Evolutionary conservation across 805 yeast species (phyloP), one percentile per base, ranked within the genome.

Genomic region (Metschnikowia drakensbergensis): DNA sequence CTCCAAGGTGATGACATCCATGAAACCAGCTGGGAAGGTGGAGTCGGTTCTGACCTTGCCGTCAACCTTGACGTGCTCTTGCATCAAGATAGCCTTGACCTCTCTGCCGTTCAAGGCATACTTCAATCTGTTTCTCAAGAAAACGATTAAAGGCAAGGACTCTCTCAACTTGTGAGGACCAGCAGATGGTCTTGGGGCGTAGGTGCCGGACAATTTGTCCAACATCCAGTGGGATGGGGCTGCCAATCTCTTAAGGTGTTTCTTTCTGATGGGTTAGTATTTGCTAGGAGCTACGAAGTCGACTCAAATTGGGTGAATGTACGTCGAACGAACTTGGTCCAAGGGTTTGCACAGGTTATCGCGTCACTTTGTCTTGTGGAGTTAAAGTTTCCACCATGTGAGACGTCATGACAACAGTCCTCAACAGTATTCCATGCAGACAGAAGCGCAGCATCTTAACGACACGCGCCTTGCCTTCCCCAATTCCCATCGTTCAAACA

Each of bases 151-250:
- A 74, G 98, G 98, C 72, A 91, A 86, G 58, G 96, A 91, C 82
- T 91, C 98, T 78, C 97, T 86, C 75, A 91, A 84, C 80, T 92
- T 94, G 84, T 92, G 99, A 75, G 99, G 99, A 83, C 99, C 99
- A 67, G 96, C 86, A 60, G 97, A 90, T 73, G 98, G 96, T 82
- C 98, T 90, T 82, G 99, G 99, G 61, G 99, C 99, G 77, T 94
- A 94, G 72, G 88, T 82, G 76, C 99, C 99, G 73, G 97, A 88
- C 81, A 94, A 83, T 82, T 94, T 94, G 95, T 95, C 99, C 83
- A 94, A 88, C 95, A 94, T 88, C 99, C 99, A 94, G 86, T 94
- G 99, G 83, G 91, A 86, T 84, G 99, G 99, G 77, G 99, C 99
- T 77, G 98, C 97, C 80, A 92, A 86, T 86, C 98, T 90, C 86